A percentile compares a stretch with the other conserved stretches of the same genome.
phyloP scores from a whole-genome alignment of 1,284 basidiomycete species.

The Heterobasidion occidentale region DNA sequence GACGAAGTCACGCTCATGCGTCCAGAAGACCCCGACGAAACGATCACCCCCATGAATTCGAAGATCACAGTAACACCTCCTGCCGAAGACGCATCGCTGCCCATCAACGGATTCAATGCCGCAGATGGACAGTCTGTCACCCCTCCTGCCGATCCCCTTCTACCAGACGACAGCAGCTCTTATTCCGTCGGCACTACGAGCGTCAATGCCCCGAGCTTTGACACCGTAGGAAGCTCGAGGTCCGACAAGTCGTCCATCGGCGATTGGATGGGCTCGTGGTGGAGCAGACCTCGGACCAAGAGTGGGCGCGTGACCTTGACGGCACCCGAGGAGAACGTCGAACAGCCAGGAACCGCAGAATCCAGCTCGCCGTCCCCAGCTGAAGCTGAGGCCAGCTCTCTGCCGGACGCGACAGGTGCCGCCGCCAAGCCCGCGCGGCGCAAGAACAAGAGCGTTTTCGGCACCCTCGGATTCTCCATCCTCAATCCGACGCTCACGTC shows the following conservation, averaged over 20 bases:
- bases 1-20: constrained; percentile 38
- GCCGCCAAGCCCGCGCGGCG: constrained; percentile 23
- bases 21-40: constrained; percentile 1
- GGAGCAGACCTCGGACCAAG: constrained; percentile 36
- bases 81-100: neutral
- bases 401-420: constrained; percentile 7
- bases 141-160: constrained; percentile 4
- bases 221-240: constrained; percentile 10
- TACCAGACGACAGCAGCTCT: constrained; percentile 6
- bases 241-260: constrained; percentile 20
- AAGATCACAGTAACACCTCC: constrained; percentile 10
- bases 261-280: constrained; percentile 66
- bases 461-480: constrained; percentile 60
- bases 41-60: constrained; percentile 6
- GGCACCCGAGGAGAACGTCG: neutral
- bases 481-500: constrained; percentile 36
- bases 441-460: constrained; percentile 56
- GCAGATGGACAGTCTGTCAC: neutral
- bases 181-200: constrained; percentile 5
- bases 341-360: neutral
- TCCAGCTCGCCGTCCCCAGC: neutral
- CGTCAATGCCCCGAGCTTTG: constrained; percentile 8
- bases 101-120: neutral
- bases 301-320: neutral
- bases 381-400: neutral